A percentile compares a stretch with the other conserved stretches of the same genome.
phyloP scores from a whole-genome alignment of 129 eudicot species.

The Kitagawia praeruptora region DNA sequence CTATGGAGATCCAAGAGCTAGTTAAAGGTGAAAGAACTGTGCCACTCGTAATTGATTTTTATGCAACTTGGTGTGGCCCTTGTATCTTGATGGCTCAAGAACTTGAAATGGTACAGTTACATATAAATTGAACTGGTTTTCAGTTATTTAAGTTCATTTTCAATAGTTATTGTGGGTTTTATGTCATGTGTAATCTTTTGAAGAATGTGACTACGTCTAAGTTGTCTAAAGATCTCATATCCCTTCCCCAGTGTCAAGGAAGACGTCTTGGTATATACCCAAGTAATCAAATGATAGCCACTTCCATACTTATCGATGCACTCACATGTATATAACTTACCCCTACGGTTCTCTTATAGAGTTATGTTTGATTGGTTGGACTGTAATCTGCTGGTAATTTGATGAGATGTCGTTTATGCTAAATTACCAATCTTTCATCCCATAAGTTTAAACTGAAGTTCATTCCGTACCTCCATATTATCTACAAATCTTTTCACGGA shows the following conservation, averaged over 20 bases:
- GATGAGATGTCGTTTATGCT: background rate
- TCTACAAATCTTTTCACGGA: background rate
- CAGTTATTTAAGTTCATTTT: background rate
- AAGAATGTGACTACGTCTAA: background rate
- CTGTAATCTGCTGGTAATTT: background rate
- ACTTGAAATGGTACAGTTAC: constrained; percentile 67
- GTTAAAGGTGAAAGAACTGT: constrained; percentile 79
- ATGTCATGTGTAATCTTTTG: background rate
- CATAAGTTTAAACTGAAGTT: background rate
- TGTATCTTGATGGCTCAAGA: constrained; percentile 96
- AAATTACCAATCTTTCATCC: background rate
- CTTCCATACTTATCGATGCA: background rate
- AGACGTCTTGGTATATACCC: background rate
- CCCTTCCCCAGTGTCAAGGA: background rate
- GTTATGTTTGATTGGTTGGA: background rate
- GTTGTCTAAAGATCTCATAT: background rate
- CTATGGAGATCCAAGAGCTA: constrained; percentile 69
- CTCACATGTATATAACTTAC: background rate
- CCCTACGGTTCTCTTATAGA: no score
- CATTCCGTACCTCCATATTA: no score
- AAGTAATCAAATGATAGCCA: background rate
- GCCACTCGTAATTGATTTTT: constrained; percentile 81
- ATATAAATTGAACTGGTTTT: background rate
- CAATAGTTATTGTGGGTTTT: background rate
- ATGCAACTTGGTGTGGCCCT: constrained; percentile 98